A percentile compares a stretch with the other conserved stretches of the same genome.
Conservation (phyloP, 1,284 basidiomycete species). For the Cutaneotrichosporon spelunceum region DNA sequence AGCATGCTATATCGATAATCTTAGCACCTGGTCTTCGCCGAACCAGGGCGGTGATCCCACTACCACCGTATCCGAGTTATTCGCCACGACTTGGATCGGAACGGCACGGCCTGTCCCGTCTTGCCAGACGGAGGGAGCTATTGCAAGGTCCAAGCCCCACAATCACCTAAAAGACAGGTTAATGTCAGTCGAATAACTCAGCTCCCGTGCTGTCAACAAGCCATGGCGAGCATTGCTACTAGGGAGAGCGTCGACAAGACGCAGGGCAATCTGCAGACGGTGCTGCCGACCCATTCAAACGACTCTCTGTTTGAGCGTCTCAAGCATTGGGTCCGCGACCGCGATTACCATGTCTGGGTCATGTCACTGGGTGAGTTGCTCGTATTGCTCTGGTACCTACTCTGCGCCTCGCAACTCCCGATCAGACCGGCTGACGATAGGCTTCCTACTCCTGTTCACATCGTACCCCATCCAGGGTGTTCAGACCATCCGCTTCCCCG, state of each 20-base stretch:
- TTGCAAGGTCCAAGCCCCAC: not conserved
- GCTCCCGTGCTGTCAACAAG: not conserved
- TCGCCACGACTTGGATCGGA: not conserved
- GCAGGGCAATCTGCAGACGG: not conserved
- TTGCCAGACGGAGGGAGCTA: not conserved
- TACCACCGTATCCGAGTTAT: not conserved
- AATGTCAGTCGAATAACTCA: not conserved
- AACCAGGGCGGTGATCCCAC: not conserved
- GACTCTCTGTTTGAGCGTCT: not conserved
- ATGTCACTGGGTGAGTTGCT: conserved; percentile 13
- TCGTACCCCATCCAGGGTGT: conserved; percentile 24
- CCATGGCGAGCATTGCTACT: not conserved
- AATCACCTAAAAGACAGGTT: not conserved
- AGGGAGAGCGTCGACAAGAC: not conserved
- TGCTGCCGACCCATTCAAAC: not conserved
- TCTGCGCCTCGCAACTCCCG: not conserved
- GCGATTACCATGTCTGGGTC: conserved; percentile 21
- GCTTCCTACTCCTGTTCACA: conserved; percentile 15
- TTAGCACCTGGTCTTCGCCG: not conserved
- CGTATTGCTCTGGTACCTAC: not conserved
- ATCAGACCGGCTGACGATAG: not conserved
- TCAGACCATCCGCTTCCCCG: conserved; percentile 23
- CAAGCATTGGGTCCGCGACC: conserved; percentile 16
- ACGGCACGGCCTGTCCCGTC: not conserved
- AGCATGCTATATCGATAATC: not conserved